These are phyloP conservation scores for Rhodotorula sp. DNA, from an alignment of 1,284 basidiomycete species.

Conservation along the genomic window DNA sequence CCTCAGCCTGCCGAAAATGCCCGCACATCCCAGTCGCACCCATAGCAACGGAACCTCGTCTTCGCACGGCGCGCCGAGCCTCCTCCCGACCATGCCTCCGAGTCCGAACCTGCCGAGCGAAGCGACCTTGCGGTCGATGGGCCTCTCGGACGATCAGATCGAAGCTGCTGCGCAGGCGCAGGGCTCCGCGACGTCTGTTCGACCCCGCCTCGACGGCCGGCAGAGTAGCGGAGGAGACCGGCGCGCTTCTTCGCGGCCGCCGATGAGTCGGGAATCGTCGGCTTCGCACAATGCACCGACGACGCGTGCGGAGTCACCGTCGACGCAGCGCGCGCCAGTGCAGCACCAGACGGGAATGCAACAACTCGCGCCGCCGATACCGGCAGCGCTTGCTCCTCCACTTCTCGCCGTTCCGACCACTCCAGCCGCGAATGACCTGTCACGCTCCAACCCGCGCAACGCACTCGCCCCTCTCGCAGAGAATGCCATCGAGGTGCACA, in stretches of 20 bases:
- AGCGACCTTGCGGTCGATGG: constrained; percentile 16
- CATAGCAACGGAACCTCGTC: too few species aligned
- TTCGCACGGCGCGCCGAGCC: background rate
- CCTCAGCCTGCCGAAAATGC: constrained; percentile 1
- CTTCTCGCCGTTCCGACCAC: background rate
- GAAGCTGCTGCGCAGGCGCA: constrained; percentile 10
- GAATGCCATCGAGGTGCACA: background rate
- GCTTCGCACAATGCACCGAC: background rate
- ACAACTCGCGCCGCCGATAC: background rate
- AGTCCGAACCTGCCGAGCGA: constrained; percentile 19
- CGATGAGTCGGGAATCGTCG: background rate
- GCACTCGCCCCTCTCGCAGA: background rate
- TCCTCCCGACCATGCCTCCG: constrained; percentile 3
- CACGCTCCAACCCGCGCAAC: background rate
- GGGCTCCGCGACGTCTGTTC: background rate
- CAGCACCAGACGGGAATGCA: background rate
- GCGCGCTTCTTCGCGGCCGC: background rate
- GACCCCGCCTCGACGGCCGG: background rate
- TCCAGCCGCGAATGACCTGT: background rate
- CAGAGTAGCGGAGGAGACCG: background rate
- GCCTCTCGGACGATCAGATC: constrained; percentile 10
- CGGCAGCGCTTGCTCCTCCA: background rate
- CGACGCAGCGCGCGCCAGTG: background rate
- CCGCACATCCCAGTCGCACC: background rate
- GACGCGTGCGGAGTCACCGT: background rate